Evolutionary conservation across 2,329 filamentous ascomycete species (phyloP), one percentile per base, ranked within the genome.

Genomic region (Fusarium papillatum): DNA sequence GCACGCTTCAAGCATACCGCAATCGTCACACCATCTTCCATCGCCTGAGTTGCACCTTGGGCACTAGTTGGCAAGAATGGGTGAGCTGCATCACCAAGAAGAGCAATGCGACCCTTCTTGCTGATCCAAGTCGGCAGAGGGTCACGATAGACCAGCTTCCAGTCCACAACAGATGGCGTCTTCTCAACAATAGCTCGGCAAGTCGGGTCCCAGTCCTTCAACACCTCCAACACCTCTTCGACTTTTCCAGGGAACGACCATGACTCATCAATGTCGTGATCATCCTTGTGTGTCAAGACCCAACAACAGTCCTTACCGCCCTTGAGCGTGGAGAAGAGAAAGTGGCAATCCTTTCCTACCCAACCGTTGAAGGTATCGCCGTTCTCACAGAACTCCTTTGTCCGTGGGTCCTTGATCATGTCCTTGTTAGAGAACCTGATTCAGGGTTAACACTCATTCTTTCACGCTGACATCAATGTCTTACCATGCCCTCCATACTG

Each of bases 341-440:
- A 89, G 74, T 90, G 89, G 62, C 76, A 68, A 22, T 74, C 76
- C 38, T 71, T 61, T 6, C 76, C 73, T 16, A 78, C 88, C 90
- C 87, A 89, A 31, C 89, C 90, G 66, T 90, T 90, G 81, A 91
- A 91, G 0, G 88, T 89, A 79, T 92, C 90, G 39, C 89, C 90
- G 69, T 90, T 85, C 39, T 83, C 84, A 74, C 89, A 90, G 67
- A 91, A 90, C 41, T 90, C 85, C 38, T 86, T 86, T 2, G 89
- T 91, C 26, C 84, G 81, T 1, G 88, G 87, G 73, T 91, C 88
- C 13, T 82, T 81, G 24, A 90, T 83, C 86, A 89, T 88, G 66
- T 88, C 86, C 41, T 87, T 85, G 72, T 89, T 88, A 0, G 76
- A 77, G 53, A 78, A 78, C 76, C 76, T 78, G 4, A 4, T 29